Evolutionary conservation across 164 flowering plant genomes (phyloP), one percentile per base, ranked within the genome.

Genomic region (Tinospora cordifolia): DNA sequence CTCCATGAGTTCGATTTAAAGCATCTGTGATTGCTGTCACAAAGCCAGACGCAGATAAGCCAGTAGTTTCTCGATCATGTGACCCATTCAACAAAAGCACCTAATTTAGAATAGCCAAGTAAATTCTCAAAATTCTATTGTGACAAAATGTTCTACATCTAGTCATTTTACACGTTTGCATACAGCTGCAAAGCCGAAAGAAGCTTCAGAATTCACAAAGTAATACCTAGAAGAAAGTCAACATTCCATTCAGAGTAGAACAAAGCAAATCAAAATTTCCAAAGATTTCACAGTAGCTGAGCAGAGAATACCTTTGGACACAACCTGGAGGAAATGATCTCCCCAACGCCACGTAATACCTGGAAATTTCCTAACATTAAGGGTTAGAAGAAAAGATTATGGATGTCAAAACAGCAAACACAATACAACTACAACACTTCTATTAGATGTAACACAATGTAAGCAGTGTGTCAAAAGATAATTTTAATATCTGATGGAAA

Each of bases 1-100:
- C 83, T 70, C 96, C 97, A 83, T 90, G 79, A 4, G 88, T 87
- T 65, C 96, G 84, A 80, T 93, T 93, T 70, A 93, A 72, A 75
- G 97, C 94, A 83, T 93, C 94, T 46, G 98, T 81, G 73, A 93
- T 88, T 60, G 98, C 97, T 71, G 97, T 87, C 8, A 90, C 91
- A 79, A 93, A 93, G 79, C 85, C 82, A 54, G 94, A 87, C 44
- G 93, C 96, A 68, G 85, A 78, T 69, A 93, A 87, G 71, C 86
- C 90, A 75, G 75, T 80, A 9, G 98, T 93, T 81, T 93, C 97
- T 65, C 97, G 84, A 74, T 93, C 98, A 79, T 78, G 81, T 25
- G 90, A 84, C 49, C 98, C 91, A 82, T 93, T 93, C 83, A 91
- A 77, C 73, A 93, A n/a, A 73, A 91, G 93, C 38, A 93, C 97